Evolutionary conservation across 1,139 yeast genomes (phyloP).

Genomic region (Yamadazyma sp.): DNA sequence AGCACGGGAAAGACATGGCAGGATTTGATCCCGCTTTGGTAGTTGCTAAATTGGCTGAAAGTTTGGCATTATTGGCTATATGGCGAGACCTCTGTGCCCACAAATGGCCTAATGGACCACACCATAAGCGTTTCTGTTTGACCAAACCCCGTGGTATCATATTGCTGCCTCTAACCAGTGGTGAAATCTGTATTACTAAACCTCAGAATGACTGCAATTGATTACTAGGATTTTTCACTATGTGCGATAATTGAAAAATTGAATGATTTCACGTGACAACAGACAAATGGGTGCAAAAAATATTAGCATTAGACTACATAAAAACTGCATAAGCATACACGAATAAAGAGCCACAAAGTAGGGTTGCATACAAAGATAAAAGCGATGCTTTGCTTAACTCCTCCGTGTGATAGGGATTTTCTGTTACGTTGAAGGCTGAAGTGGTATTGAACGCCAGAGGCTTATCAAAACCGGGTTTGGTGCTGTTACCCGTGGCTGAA

Average conservation of each 20-base stretch:
- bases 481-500: too few relatives aligned
- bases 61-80: neutral
- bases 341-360: neutral
- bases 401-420: too few relatives aligned
- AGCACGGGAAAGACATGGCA: constrained; percentile 78
- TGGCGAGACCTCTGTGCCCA: neutral
- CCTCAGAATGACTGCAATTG: too few relatives aligned
- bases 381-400: too few relatives aligned
- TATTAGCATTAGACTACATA: neutral
- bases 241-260: constrained; percentile 2
- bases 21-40: constrained; percentile 44
- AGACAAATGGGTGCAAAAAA: constrained; percentile 5
- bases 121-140: neutral
- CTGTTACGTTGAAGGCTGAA: too few relatives aligned
- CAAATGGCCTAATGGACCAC: neutral
- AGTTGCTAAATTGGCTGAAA: neutral
- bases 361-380: neutral
- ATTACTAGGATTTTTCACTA: too few relatives aligned
- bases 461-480: too few relatives aligned
- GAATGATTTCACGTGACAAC: constrained; percentile 7
- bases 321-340: neutral
- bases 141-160: neutral
- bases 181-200: neutral
- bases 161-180: neutral
- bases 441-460: too few relatives aligned